These are phyloP conservation scores for Cadophora luteo-olivacea DNA, from an alignment of 2,329 filamentous ascomycete species.

Conservation along the genomic window DNA sequence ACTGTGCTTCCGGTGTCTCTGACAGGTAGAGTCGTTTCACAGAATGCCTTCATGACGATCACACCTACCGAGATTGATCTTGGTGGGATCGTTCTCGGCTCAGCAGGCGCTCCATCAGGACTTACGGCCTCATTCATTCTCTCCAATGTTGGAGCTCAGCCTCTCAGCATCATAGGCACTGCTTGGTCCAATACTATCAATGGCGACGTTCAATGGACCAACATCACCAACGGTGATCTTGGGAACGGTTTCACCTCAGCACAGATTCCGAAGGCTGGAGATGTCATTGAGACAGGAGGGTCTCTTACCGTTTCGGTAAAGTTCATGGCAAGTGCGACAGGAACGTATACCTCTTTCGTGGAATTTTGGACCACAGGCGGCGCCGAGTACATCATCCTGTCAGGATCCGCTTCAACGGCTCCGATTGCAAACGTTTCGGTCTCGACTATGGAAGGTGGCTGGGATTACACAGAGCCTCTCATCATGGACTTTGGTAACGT, in stretches of 20 bases:
- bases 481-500: conserved; percentile 46
- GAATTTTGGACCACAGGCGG: conserved; percentile 49
- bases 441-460: conserved; percentile 46
- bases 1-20: conserved; percentile 48
- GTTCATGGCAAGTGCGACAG: conserved; percentile 45
- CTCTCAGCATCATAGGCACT: conserved; percentile 47
- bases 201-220: conserved; percentile 37
- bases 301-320: conserved; percentile 45
- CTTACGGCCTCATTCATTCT: conserved; percentile 46
- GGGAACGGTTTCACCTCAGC: conserved; percentile 45
- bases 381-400: conserved; percentile 43
- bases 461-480: conserved; percentile 38
- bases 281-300: conserved; percentile 43
- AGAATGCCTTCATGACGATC: conserved; percentile 46
- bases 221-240: conserved; percentile 44
- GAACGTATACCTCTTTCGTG: conserved; percentile 46
- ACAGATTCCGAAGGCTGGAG: conserved; percentile 43
- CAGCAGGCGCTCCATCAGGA: conserved; percentile 38
- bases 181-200: conserved; percentile 44
- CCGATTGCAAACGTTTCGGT: conserved; percentile 47
- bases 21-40: conserved; percentile 48
- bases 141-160: conserved; percentile 48
- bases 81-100: conserved; percentile 48
- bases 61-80: conserved; percentile 49
- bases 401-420: conserved; percentile 45